Percentiles rank a stretch among this genome's conserved stretches.
phyloP scores from a whole-genome alignment of 192 early-diverging fungal species.

The Rhizophagus sp. region DNA sequence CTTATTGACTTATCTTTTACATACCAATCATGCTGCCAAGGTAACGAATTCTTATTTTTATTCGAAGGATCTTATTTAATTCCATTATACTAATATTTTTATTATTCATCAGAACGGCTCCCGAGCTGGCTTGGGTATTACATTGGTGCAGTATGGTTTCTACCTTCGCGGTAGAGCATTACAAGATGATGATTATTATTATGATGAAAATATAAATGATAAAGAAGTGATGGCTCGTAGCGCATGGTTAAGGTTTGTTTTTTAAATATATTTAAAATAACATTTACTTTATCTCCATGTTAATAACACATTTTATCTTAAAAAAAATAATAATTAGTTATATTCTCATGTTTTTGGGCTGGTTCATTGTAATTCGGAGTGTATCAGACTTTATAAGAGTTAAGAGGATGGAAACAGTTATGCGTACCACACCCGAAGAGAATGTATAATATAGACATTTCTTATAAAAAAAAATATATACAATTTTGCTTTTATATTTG shows the following conservation, averaged over 20 bases:
- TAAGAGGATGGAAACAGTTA: conserved; percentile 69
- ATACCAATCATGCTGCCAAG: conserved; percentile 87
- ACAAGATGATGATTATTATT: conserved; percentile 24
- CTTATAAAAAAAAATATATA: no score
- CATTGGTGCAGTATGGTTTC: conserved; percentile 77
- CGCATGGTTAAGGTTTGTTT: conserved; percentile 35
- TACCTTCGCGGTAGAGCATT: conserved; percentile 60
- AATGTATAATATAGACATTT: conserved; percentile 12
- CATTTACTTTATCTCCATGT: conserved; percentile 39
- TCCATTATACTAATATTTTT: not conserved
- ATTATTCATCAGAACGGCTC: conserved; percentile 58
- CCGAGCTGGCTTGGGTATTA: conserved; percentile 78
- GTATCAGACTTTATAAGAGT: conserved; percentile 73
- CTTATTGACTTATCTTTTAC: conserved; percentile 87
- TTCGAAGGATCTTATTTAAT: not conserved
- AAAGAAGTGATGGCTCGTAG: conserved; percentile 38
- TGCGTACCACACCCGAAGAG: conserved; percentile 38
- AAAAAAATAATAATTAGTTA: conserved; percentile 50
- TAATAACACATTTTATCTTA: conserved; percentile 36
- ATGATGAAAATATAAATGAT: conserved; percentile 33
- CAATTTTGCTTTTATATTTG: no score
- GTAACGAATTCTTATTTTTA: conserved; percentile 22
- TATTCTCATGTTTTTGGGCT: conserved; percentile 73
- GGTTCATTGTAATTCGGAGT: conserved; percentile 71
- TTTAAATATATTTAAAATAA: conserved; percentile 5